Conservation (phyloP, 2,329 filamentous ascomycete genomes). For the Alternaria sp. region DNA sequence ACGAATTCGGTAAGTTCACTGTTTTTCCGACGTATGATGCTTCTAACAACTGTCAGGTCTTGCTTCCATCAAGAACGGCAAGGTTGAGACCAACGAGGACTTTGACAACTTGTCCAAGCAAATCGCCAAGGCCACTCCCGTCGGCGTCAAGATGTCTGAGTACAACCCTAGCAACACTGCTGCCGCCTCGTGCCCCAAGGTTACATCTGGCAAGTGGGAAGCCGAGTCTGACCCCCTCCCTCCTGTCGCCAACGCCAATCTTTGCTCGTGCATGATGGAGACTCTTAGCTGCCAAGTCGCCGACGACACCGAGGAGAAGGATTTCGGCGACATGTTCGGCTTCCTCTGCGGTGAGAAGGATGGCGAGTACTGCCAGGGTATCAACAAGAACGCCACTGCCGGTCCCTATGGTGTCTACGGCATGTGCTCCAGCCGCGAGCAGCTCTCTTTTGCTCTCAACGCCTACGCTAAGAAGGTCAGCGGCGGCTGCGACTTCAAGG, state of each 20-base stretch:
- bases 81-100: conserved; percentile 69
- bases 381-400: conserved; percentile 70
- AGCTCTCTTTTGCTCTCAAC: conserved; percentile 79
- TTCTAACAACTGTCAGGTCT: conserved; percentile 62
- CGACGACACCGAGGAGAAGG: conserved; percentile 62
- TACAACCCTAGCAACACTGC: conserved; percentile 81
- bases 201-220: conserved; percentile 70
- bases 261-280: conserved; percentile 87
- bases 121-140: conserved; percentile 73
- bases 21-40: neutral
- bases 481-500: conserved; percentile 75
- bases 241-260: conserved; percentile 77
- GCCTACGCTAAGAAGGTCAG: conserved; percentile 64
- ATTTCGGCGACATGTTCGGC: conserved; percentile 75
- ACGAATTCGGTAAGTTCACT: conserved; percentile 76
- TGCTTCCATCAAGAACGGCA: conserved; percentile 66
- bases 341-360: conserved; percentile 71
- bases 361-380: conserved; percentile 69
- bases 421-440: conserved; percentile 75
- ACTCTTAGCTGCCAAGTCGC: conserved; percentile 75
- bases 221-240: conserved; percentile 75
- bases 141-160: conserved; percentile 68
- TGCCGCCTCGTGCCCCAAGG: conserved; percentile 73
- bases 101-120: conserved; percentile 70
- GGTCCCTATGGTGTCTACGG: conserved; percentile 80